phyloP scores from a whole-genome alignment of 2,329 filamentous ascomycete genomes.

The Cladophialophora yegresii region DNA sequence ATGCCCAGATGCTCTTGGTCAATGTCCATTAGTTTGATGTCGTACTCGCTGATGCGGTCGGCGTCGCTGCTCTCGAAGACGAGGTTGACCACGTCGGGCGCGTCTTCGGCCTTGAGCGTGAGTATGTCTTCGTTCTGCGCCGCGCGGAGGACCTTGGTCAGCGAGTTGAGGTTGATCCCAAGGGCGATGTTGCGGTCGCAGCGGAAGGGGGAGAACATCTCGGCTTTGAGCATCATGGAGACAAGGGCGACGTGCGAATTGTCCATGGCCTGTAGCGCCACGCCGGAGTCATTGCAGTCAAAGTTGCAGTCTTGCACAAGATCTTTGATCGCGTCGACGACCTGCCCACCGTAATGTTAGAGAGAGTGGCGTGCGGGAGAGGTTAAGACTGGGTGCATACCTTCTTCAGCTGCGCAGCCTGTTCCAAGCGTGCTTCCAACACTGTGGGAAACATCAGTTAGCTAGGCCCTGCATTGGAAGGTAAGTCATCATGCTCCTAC shows the following conservation, averaged over 20 bases:
- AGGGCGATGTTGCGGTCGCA: constrained; percentile 99
- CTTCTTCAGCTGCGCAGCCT: constrained; percentile 94
- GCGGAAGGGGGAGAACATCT: constrained; percentile 90
- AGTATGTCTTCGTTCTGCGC: constrained; percentile 93
- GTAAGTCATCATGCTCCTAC: background rate
- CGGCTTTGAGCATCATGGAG: constrained; percentile 97
- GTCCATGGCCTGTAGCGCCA: constrained; percentile 99
- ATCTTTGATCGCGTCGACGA: constrained; percentile 98
- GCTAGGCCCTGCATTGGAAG: background rate
- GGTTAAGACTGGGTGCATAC: constrained; percentile 50
- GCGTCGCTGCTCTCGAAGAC: constrained; percentile 87
- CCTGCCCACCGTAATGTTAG: constrained; percentile 53
- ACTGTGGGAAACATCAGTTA: constrained; percentile 51
- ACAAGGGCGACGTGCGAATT: constrained; percentile 99
- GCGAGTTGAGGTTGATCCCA: constrained; percentile 91
- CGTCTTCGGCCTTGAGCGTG: constrained; percentile 96
- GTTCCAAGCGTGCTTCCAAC: constrained; percentile 97
- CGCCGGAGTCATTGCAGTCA: constrained; percentile 99
- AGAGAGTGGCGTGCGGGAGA: background rate
- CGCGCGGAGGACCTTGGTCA: constrained; percentile 95
- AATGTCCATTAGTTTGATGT: constrained; percentile 99
- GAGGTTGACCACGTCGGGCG: constrained; percentile 91
- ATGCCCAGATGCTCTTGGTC: constrained; percentile 99
- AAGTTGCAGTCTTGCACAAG: constrained; percentile 99
- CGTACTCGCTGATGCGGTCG: constrained; percentile 96